These are phyloP conservation scores for Tuber borchii DNA, from an alignment of 495 filamentous ascomycete genomes.

Conservation along the genomic window DNA sequence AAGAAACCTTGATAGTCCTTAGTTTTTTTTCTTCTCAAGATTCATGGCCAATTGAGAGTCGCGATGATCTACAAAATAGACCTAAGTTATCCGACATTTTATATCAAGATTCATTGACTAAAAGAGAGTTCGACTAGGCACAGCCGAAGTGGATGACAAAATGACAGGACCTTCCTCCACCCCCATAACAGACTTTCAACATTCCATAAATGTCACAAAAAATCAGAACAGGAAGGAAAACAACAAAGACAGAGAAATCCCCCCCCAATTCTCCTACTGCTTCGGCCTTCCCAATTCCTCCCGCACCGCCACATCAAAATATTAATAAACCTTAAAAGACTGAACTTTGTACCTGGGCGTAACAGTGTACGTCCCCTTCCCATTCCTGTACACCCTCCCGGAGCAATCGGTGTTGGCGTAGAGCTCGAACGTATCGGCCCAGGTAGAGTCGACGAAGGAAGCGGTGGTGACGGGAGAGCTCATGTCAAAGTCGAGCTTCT, in stretches of 20 bases:
- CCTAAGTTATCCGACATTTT: background rate
- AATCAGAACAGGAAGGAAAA: background rate
- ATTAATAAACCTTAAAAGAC: constrained; percentile 1
- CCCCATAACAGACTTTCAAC: background rate
- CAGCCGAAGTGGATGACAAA: background rate
- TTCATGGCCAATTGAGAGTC: background rate
- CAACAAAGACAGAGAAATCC: background rate
- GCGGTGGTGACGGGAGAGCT: background rate
- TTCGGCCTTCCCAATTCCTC: background rate
- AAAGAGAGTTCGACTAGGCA: background rate
- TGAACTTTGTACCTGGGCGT: background rate
- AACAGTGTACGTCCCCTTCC: background rate
- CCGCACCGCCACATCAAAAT: background rate
- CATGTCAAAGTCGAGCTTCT: background rate
- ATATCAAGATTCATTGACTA: background rate
- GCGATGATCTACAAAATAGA: background rate
- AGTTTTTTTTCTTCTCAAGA: background rate
- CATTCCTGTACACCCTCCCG: background rate
- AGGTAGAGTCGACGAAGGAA: background rate
- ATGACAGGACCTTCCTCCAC: background rate
- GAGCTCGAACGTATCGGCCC: background rate
- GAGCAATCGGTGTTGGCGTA: background rate
- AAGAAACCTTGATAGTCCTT: background rate
- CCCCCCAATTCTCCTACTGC: background rate
- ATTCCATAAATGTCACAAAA: background rate